These are phyloP conservation scores for Ramaria rubella DNA, from an alignment of 768 basidiomycete genomes.

Conservation along the genomic window DNA sequence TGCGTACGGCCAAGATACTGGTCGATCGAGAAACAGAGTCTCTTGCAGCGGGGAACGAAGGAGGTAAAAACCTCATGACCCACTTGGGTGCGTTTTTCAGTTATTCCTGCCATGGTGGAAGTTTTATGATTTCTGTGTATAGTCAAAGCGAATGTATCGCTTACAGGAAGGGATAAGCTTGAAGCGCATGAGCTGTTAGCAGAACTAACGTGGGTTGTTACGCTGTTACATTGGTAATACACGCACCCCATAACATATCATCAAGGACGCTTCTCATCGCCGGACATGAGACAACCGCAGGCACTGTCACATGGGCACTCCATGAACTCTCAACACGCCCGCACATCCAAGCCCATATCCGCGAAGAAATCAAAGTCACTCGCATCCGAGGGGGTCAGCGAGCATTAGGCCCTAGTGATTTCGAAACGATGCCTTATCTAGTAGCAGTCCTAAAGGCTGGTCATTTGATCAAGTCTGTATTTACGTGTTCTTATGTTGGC, in stretches of 20 bases:
- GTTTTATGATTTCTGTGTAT: not conserved
- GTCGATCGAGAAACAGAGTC: not conserved
- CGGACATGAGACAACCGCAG: not conserved
- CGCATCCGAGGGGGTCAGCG: conserved; percentile 15
- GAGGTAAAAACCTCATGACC: conserved; percentile 1
- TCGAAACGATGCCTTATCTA: conserved; percentile 45
- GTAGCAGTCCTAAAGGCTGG: conserved; percentile 42
- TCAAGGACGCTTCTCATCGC: not conserved
- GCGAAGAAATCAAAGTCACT: not conserved
- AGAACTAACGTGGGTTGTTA: no score
- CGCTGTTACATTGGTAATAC: no score
- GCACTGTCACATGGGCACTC: not conserved
- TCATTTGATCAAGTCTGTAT: not conserved
- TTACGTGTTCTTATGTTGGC: not conserved
- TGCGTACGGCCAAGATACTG: not conserved
- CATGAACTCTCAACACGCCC: conserved; percentile 1
- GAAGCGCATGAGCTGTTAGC: not conserved
- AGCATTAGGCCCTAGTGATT: conserved; percentile 40
- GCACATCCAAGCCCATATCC: not conserved
- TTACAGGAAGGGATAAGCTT: not conserved
- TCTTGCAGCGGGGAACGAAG: no score
- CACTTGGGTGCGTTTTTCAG: not conserved
- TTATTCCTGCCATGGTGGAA: not conserved
- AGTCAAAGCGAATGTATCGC: conserved; percentile 8
- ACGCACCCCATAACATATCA: no score